phyloP scores from a whole-genome alignment of 345 rosid species.

The Gossypium raimondii region DNA sequence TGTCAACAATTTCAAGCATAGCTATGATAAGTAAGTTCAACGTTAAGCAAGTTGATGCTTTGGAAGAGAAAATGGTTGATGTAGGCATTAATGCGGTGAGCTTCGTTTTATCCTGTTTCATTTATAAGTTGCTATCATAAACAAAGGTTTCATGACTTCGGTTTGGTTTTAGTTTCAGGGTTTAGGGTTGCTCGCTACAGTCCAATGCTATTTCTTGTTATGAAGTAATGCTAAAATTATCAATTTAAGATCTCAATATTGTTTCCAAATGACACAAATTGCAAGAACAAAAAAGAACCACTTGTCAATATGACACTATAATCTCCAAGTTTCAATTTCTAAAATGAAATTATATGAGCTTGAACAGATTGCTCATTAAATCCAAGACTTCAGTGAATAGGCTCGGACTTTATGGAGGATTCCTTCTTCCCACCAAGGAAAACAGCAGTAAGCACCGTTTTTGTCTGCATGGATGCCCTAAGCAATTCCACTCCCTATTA shows the following conservation, averaged over 20 bases:
- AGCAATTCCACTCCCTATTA: constrained; percentile 8
- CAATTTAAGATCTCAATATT: not conserved
- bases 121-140: not conserved
- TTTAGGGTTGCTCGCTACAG: not conserved
- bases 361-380: not conserved
- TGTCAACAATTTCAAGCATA: constrained; percentile 24
- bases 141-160: not conserved
- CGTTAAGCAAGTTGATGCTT: not conserved
- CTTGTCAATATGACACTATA: not conserved
- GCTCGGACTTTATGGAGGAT: not conserved
- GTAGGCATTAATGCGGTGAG: not conserved
- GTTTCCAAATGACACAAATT: not conserved
- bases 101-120: not conserved
- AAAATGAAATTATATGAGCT: not conserved
- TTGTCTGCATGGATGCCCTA: not conserved
- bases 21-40: constrained; percentile 17
- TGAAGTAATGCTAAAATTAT: not conserved
- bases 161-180: not conserved
- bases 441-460: not conserved
- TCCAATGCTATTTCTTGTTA: too few species aligned
- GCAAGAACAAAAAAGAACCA: not conserved
- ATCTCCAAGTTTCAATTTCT: not conserved
- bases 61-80: constrained; percentile 11
- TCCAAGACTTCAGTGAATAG: not conserved
- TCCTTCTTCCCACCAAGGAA: constrained; percentile 1